Percentiles rank a stretch among this genome's conserved stretches.
These are phyloP conservation scores for Geotrichum cucujoidarum DNA, from an alignment of 1,139 yeast genomes.

Conservation along the genomic window DNA sequence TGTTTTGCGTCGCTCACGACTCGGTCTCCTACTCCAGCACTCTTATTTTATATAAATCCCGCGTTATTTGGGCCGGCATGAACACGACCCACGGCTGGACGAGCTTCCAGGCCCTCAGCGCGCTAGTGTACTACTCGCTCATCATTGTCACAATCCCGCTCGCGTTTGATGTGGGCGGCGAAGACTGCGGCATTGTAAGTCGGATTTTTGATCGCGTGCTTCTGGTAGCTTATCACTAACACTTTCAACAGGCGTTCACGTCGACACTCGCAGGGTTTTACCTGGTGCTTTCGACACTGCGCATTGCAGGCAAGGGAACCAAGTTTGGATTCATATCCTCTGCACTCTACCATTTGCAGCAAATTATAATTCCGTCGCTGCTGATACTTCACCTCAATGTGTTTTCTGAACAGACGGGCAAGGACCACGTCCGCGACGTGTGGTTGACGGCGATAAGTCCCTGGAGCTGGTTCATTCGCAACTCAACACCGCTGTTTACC, in stretches of 20 bases:
- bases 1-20: background rate
- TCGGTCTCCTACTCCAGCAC: background rate
- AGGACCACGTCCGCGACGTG: constrained; percentile 21
- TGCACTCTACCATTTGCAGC: constrained; percentile 71
- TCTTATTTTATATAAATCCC: too few species aligned
- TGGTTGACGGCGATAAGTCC: constrained; percentile 44
- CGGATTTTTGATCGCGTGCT: background rate
- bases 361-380: constrained; percentile 74
- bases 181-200: constrained; percentile 64
- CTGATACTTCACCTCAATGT: constrained; percentile 66
- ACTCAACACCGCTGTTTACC: constrained; percentile 85
- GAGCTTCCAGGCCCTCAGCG: constrained; percentile 28
- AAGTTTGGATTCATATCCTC: constrained; percentile 50
- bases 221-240: background rate
- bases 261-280: constrained; percentile 66
- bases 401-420: constrained; percentile 37
- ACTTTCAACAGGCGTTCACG: constrained; percentile 51
- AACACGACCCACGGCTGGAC: too few species aligned
- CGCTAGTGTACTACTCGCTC: constrained; percentile 45
- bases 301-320: constrained; percentile 50
- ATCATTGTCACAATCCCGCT: constrained; percentile 82
- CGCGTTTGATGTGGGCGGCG: constrained; percentile 94
- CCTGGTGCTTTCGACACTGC: constrained; percentile 65
- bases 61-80: too few species aligned
- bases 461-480: constrained; percentile 68